Conservation (phyloP, 2,329 filamentous ascomycete genomes). For the Dactylonectria estremocensis region DNA sequence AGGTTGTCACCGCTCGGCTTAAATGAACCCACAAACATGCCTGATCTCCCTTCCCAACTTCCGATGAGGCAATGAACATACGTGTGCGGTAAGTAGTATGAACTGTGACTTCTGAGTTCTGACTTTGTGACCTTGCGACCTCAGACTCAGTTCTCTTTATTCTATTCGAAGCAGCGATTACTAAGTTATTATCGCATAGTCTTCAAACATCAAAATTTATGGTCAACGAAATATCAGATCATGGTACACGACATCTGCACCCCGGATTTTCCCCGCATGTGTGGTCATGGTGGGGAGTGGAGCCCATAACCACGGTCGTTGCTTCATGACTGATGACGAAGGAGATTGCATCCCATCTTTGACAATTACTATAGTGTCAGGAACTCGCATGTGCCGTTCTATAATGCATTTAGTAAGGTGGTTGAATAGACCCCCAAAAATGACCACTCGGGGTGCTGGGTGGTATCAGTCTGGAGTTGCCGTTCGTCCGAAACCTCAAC, state of each 20-base stretch:
- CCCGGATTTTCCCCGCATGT: slow-evolving; percentile 47
- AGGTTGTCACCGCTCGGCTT: not conserved
- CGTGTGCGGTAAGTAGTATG: no score
- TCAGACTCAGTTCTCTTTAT: no score
- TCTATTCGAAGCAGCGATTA: no score
- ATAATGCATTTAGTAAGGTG: not conserved
- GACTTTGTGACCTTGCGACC: no score
- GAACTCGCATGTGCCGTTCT: not conserved
- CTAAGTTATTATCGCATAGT: no score
- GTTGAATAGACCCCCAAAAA: no score
- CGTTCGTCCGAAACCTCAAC: slow-evolving; percentile 11
- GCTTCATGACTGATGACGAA: slow-evolving; percentile 7
- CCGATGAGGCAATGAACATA: no score
- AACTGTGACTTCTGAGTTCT: no score
- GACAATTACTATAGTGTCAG: not conserved
- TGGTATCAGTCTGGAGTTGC: not conserved
- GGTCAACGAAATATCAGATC: slow-evolving; percentile 2
- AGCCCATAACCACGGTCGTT: slow-evolving; percentile 15
- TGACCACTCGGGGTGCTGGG: no score
- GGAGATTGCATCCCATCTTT: not conserved
- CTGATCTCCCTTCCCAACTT: no score
- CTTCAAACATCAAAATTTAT: not conserved
- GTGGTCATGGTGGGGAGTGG: slow-evolving; percentile 36
- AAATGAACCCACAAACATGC: not conserved
- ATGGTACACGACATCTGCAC: slow-evolving; percentile 38